Percentiles rank a stretch among this genome's conserved stretches.
These are phyloP conservation scores for Colletotrichum neosansevieriae DNA, from an alignment of 2,329 filamentous ascomycete genomes.

Conservation along the genomic window DNA sequence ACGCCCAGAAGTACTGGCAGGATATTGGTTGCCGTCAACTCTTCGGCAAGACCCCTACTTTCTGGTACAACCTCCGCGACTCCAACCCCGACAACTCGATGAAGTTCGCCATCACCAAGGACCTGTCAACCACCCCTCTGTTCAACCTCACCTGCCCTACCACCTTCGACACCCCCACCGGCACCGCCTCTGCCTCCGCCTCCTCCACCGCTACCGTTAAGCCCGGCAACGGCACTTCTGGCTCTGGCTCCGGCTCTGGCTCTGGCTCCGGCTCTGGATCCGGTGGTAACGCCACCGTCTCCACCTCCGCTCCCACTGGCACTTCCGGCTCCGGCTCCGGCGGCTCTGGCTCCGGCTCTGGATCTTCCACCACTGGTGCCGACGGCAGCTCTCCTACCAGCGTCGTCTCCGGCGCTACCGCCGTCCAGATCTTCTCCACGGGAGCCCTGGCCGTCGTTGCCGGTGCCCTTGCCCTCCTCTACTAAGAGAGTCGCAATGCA, in stretches of 20 bases:
- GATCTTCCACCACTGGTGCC: slow-evolving; percentile 21
- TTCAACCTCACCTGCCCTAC: slow-evolving; percentile 68
- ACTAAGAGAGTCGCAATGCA: slow-evolving; percentile 22
- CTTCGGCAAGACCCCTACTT: slow-evolving; percentile 67
- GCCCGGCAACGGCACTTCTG: slow-evolving; percentile 40
- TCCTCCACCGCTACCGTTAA: slow-evolving; percentile 36
- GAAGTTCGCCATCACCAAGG: slow-evolving; percentile 68
- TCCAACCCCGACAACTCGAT: slow-evolving; percentile 70
- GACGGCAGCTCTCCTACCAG: slow-evolving; percentile 24
- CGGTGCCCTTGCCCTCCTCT: slow-evolving; percentile 41
- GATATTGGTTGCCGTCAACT: slow-evolving; percentile 70
- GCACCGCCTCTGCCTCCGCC: slow-evolving; percentile 43
- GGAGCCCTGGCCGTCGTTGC: slow-evolving; percentile 40
- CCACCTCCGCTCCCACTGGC: slow-evolving; percentile 36
- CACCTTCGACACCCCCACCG: slow-evolving; percentile 52
- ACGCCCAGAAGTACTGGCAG: slow-evolving; percentile 74
- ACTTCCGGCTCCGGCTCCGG: slow-evolving; percentile 37
- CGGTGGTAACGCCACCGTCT: slow-evolving; percentile 41
- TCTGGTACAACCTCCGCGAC: slow-evolving; percentile 73
- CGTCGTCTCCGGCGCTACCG: slow-evolving; percentile 28
- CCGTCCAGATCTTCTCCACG: slow-evolving; percentile 36
- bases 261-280: slow-evolving; percentile 33
- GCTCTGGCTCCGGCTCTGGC: slow-evolving; percentile 40
- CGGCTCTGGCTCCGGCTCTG: slow-evolving; percentile 39
- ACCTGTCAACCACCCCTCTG: slow-evolving; percentile 62